Evolutionary conservation across 495 filamentous ascomycete species (phyloP).

Genomic region (Annulohypoxylon stygium): DNA sequence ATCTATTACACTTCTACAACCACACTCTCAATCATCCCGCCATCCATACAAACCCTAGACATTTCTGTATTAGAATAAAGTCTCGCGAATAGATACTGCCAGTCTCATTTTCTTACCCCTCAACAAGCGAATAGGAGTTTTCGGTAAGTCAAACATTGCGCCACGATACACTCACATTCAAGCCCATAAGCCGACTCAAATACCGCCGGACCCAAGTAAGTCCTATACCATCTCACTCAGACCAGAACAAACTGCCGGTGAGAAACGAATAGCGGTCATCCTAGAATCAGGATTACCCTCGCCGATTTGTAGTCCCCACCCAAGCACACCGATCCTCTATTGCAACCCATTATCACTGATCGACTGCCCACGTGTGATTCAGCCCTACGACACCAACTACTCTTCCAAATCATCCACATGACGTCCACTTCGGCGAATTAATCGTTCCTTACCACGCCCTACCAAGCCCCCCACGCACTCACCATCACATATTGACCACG

Average conservation of each 20-base stretch:
- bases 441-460: background rate
- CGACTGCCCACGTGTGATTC: background rate
- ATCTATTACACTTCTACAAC: background rate
- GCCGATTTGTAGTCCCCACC: background rate
- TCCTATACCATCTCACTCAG: constrained; percentile 4
- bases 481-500: background rate
- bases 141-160: background rate
- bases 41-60: no score
- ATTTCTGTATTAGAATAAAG: background rate
- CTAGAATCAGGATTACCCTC: background rate
- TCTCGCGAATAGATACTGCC: background rate
- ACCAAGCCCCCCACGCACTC: background rate
- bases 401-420: background rate
- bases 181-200: background rate
- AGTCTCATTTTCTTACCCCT: background rate
- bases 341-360: background rate
- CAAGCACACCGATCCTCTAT: background rate
- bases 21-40: background rate
- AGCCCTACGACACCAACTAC: constrained; percentile 1
- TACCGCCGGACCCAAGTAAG: background rate
- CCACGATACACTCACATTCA: background rate
- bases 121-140: background rate
- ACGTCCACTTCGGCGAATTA: background rate
- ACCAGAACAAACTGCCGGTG: background rate
- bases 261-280: background rate